A percentile compares a stretch with the other conserved stretches of the same genome.
Evolutionary conservation across 1,284 basidiomycete genomes (phyloP).

Genomic region (Rhizoctonia solani): DNA sequence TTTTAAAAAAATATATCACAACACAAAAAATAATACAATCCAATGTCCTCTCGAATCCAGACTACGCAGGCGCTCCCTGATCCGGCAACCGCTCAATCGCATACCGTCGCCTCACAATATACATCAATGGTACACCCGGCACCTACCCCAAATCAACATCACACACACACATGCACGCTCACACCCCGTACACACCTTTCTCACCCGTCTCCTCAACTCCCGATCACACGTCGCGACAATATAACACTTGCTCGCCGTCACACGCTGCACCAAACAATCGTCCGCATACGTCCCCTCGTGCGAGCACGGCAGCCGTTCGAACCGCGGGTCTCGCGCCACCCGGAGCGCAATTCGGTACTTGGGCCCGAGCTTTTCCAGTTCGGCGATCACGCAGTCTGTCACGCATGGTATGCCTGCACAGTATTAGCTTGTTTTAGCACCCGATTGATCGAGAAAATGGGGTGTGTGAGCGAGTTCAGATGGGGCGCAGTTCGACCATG

Average conservation of each 20-base stretch:
- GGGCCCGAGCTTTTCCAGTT: slow-evolving; percentile 96
- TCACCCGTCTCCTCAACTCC: slow-evolving; percentile 87
- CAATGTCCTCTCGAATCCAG: background rate
- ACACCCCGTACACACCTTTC: slow-evolving; percentile 56
- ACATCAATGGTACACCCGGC: slow-evolving; percentile 95
- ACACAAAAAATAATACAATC: background rate
- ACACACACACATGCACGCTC: slow-evolving; percentile 7
- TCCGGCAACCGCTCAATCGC: slow-evolving; percentile 93
- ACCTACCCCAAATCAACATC: slow-evolving; percentile 53
- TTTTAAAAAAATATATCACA: background rate
- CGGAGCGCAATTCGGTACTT: slow-evolving; percentile 93
- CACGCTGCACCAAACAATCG: slow-evolving; percentile 95
- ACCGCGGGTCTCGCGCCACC: slow-evolving; percentile 96
- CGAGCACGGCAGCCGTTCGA: slow-evolving; percentile 90
- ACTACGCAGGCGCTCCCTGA: slow-evolving; percentile 69
- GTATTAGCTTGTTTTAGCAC: background rate
- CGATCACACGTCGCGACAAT: slow-evolving; percentile 98
- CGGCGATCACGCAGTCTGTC: slow-evolving; percentile 97
- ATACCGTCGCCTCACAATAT: slow-evolving; percentile 87
- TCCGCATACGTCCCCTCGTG: slow-evolving; percentile 98
- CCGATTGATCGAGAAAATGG: no score
- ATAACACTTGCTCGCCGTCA: slow-evolving; percentile 94
- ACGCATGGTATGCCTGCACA: slow-evolving; percentile 87
- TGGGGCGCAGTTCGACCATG: no score
- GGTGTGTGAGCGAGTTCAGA: no score